Conservation (phyloP, 495 filamentous ascomycete genomes). For the Haplographium delicatum region DNA sequence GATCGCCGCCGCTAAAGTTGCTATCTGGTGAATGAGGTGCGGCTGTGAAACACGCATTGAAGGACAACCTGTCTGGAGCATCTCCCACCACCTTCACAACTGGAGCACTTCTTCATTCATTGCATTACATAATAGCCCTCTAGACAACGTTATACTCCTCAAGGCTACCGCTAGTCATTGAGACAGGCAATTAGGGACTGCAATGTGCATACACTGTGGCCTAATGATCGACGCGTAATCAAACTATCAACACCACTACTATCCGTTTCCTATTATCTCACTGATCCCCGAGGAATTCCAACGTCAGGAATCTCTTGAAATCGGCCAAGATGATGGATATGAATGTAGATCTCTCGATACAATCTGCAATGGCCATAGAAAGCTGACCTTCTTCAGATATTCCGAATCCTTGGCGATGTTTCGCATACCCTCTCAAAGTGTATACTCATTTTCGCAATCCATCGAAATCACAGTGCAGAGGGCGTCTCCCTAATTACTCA, state of each 20-base stretch:
- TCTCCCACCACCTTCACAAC: neutral
- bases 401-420: constrained; percentile 76
- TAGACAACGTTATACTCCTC: neutral
- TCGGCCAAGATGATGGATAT: constrained; percentile 12
- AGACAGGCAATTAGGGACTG: neutral
- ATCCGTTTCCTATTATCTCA: neutral
- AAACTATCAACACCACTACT: constrained; percentile 1
- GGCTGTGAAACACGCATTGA: neutral
- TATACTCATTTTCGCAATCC: constrained; percentile 88
- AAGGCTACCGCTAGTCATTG: neutral
- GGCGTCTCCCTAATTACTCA: constrained; percentile 95
- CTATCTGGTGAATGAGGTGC: neutral
- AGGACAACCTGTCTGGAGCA: constrained; percentile 5
- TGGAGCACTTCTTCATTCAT: too few relatives aligned
- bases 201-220: neutral
- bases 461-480: constrained; percentile 82
- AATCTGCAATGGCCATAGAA: neutral
- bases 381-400: constrained; percentile 44
- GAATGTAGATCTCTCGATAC: constrained; percentile 4
- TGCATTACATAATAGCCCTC: too few relatives aligned
- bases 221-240: constrained; percentile 17
- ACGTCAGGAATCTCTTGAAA: neutral
- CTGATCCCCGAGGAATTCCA: neutral
- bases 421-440: constrained; percentile 80
- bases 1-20: constrained; percentile 5